These are phyloP conservation scores for Penicilliopsis zonata DNA, from an alignment of 495 filamentous ascomycete species.

Conservation along the genomic window DNA sequence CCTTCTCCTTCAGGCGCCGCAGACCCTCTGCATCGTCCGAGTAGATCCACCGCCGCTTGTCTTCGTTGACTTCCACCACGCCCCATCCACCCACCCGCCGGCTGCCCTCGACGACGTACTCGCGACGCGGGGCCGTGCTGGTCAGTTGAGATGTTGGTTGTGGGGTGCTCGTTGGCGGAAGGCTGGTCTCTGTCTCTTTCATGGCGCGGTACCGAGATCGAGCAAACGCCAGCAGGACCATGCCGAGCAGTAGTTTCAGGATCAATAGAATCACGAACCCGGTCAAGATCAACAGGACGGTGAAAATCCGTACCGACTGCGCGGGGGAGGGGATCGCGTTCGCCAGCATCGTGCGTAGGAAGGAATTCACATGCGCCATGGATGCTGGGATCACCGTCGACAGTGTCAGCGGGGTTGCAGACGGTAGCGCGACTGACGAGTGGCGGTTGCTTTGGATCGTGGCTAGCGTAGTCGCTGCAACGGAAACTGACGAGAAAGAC, in stretches of 20 bases:
- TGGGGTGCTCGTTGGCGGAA: constrained; percentile 7
- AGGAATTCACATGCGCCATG: constrained; percentile 19
- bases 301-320: constrained; percentile 37
- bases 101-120: constrained; percentile 53
- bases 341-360: constrained; percentile 27
- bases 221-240: constrained; percentile 63
- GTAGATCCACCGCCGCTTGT: constrained; percentile 78
- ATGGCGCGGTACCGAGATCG: constrained; percentile 67
- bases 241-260: constrained; percentile 73
- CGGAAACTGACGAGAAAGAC: too few relatives aligned
- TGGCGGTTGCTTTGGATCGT: constrained; percentile 43
- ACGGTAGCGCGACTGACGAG: constrained; percentile 15
- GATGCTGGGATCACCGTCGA: constrained; percentile 23
- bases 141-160: not conserved
- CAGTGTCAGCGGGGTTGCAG: constrained; percentile 23
- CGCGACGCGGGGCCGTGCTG: constrained; percentile 14
- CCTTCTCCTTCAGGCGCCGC: constrained; percentile 55
- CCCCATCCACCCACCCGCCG: constrained; percentile 72
- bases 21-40: constrained; percentile 67
- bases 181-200: constrained; percentile 55
- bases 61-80: constrained; percentile 76
- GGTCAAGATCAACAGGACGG: constrained; percentile 66
- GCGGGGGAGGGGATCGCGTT: constrained; percentile 33
- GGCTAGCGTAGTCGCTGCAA: constrained; percentile 50
- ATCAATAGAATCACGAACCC: constrained; percentile 66